Evolutionary conservation across 2,329 filamentous ascomycete species (phyloP), one percentile per base, ranked within the genome.

Genomic region (Fonsecaea nubica): DNA sequence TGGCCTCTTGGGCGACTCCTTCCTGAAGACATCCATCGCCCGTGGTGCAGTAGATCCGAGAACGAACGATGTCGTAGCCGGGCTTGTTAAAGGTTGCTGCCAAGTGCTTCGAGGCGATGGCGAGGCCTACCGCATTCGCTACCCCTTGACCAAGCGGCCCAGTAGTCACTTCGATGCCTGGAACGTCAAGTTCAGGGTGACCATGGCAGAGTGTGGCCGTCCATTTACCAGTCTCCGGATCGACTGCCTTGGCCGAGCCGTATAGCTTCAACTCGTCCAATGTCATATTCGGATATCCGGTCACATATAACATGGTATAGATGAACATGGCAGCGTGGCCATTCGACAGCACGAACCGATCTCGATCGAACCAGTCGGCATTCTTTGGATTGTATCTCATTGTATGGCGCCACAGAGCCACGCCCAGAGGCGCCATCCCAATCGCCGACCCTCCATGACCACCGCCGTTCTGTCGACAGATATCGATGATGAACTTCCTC

Each of bases 321-420:
- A 76, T 74, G 65, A 64, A 64, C 56, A 60, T 64, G 15, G 62
- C 56, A 54, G 56, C 45, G 25, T 64, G 62, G 45, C 77, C 87
- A 69, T 89, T 89, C 32, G 85, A 88, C 15, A 89, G 79, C 7
- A 89, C 83, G 69, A 89, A 88, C n/a, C 86, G 83, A 70, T 89
- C 86, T 48, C 86, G 80, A 74, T 89, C 87, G 78, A 89, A 89
- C 75, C 79, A 89, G 40, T 79, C 73, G 5, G 84, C 82, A 56
- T 83, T 83, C 15, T 77, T 76, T 0, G 86, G 86, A 3, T 84
- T 82, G 58, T 66, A 81, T 18, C 55, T 58, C 55, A 58, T 58
- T 4, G 21, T 45, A 58, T 58, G 55, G 55, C 59, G 48, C 48
- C 59, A 62, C n/a, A 88, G 75, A 0, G 86, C 83, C 18, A 88